Percentiles rank a stretch among this genome's conserved stretches.
Conservation (phyloP, 257 asterid species). For the Jacaranda copaia region DNA sequence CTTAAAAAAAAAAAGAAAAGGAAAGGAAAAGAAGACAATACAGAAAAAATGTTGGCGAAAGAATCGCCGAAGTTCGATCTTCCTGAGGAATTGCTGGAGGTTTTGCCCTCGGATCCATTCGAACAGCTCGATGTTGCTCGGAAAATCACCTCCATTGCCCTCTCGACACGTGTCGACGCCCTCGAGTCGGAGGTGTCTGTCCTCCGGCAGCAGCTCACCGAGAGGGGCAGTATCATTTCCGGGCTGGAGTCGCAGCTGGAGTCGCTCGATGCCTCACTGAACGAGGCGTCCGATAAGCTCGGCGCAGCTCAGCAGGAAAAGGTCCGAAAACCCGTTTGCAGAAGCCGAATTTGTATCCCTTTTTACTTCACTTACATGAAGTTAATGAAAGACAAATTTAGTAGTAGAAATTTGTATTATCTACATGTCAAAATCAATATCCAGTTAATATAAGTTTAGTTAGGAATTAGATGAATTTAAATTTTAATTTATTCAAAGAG, state of each 20-base stretch:
- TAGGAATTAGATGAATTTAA: no score
- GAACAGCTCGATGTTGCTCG: conserved; percentile 94
- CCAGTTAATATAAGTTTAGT: no score
- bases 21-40: background rate
- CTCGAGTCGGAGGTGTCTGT: conserved; percentile 79
- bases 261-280: conserved; percentile 68
- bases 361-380: conserved; percentile 37
- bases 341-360: background rate
- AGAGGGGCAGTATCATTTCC: conserved; percentile 71
- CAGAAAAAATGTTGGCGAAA: conserved; percentile 51
- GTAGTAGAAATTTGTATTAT: no score
- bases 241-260: conserved; percentile 79
- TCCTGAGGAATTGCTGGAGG: conserved; percentile 75
- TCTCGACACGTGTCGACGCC: conserved; percentile 80
- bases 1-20: conserved; percentile 1
- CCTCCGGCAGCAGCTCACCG: conserved; percentile 69
- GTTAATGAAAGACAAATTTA: conserved; percentile 30
- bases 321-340: conserved; percentile 46
- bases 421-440: no score
- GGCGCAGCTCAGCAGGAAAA: conserved; percentile 70
- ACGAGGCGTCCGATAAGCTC: conserved; percentile 62
- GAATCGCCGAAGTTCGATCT: conserved; percentile 69
- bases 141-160: conserved; percentile 94
- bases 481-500: background rate
- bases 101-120: conserved; percentile 88